These are phyloP conservation scores for Vitis hybrid DNA, from an alignment of 177 flowering plant species.

Conservation along the genomic window DNA sequence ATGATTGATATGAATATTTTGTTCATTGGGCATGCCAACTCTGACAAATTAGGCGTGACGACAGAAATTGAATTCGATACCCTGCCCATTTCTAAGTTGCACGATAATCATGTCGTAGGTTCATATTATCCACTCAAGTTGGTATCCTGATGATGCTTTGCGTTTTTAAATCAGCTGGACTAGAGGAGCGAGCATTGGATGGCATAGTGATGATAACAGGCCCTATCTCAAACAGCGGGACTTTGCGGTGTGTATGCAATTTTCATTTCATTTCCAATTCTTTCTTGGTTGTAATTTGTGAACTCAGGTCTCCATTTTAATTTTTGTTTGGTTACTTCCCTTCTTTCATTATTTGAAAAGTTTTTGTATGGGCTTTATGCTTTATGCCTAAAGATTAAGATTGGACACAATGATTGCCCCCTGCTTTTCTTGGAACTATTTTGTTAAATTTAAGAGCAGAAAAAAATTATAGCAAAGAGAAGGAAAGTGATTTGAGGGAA, in stretches of 20 bases:
- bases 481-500: no score
- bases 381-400: not conserved
- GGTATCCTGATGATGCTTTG: conserved; percentile 13
- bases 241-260: conserved; percentile 56
- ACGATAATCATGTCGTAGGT: no score
- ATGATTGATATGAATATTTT: no score
- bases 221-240: conserved; percentile 86
- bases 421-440: not conserved
- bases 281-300: not conserved
- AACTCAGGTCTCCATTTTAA: not conserved
- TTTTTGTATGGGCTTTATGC: not conserved
- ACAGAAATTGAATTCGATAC: no score
- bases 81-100: no score
- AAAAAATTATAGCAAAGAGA: no score
- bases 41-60: no score
- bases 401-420: not conserved
- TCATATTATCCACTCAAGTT: conserved; percentile 45
- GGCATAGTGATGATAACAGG: conserved; percentile 98
- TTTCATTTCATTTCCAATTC: not conserved
- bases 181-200: conserved; percentile 92
- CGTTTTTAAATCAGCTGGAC: conserved; percentile 59
- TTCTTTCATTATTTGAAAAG: not conserved
- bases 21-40: no score
- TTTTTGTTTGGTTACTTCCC: not conserved
- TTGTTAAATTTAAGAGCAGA: no score